Evolutionary conservation across 345 rosid genomes (phyloP), one percentile per base, ranked within the genome.

Genomic region (Rhodamnia rubescens): DNA sequence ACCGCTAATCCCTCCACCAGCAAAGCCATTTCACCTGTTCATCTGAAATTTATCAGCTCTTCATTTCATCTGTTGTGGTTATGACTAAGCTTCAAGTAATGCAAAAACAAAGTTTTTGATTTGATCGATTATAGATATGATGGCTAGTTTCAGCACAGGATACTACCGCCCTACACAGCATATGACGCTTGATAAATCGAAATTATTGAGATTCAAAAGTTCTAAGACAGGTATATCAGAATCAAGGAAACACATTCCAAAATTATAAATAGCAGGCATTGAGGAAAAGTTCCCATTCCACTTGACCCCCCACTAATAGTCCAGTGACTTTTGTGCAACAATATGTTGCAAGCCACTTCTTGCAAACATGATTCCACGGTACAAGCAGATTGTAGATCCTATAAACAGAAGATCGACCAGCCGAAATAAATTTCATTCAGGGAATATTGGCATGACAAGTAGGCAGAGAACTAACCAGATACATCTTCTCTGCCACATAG

Each of bases 11-110:
- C 88, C 56, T 86, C 88, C 80, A 86, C 88, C 74, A 86, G 85
- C 83, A 86, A 58, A 50, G 88, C 88, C 88, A 86, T 75, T 85
- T 86, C 88, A 57, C 88, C 88, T 86, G 85, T 64, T 42, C 26
- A 83, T 83, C 47, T 14, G 64, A 61, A 84, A 50, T 54, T 12
- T 11, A 84, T 84, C 21, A 84, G 85, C 53, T 51, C 42, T 84
- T 18, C 36, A 83, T 49, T 82, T 82, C n/a, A 27, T 82, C 84
- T 27, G 50, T 10, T n/a, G 78, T 12, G 8, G 75, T 55, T 29
- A 58, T 5, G 44, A 84, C 4, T 21, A 59, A 59, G 53, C 53
- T 84, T 53, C 84, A n/a, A 84, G 54, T 64, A 26, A 51, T 53
- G 59, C 84, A 18, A 52, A 53, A 82, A 4, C 7, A 81, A 16